Base-by-base conservation (phyloP, 2,329 filamentous ascomycete genomes). In the Chrysoporthe austroafricana region DNA sequence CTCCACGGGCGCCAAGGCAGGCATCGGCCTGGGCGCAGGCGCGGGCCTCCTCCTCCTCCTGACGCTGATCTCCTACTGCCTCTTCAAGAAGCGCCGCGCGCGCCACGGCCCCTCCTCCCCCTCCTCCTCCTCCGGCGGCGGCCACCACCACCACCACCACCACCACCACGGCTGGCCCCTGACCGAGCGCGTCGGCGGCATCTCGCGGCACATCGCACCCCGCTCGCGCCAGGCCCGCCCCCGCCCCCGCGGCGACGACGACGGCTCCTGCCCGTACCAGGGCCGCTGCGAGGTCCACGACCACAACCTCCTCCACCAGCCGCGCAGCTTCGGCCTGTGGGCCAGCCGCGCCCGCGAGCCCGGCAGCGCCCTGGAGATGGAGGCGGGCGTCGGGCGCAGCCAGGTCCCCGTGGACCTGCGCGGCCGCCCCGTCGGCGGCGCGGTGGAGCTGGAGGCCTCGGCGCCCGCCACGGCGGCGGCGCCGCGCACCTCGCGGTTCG, bases 1-100 rank as follows among this genome's bases (percentile, higher is more conserved):
- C 18, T 58, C 50, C 26, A 42, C 50, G 14, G 50, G 36, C 13
- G 42, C n/a, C 26, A 48, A 42, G 9, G 64, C 32, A 26, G 59
- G 48, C 48, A 58, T 66, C 39, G 32, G 59, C 18, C 39, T n/a
- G 4, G 42, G 32, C 9, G 13, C 21, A 1, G 42, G 32, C 13
- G 9, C 43, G 9, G 52, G 48, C n/a, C 9, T 43, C 2, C 26
- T 66, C 9, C 13, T 57, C 9, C 1, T 64, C 2, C n/a, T 50
- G 6, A 14, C 36, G 18, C 4, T 58, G 3, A 3, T 43, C 9
- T n/a, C 8, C 42, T 50, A 9, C 58, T 46, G 2, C n/a, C 4
- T 66, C 42, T n/a, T 39, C 48, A 57, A 32, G 26, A 62, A 57
- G 58, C 36, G 50, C 26, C 26, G 26, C 26, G 26, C 50, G n/a